Conservation (phyloP, 129 eudicot genomes). For the Lonicera japonica region DNA sequence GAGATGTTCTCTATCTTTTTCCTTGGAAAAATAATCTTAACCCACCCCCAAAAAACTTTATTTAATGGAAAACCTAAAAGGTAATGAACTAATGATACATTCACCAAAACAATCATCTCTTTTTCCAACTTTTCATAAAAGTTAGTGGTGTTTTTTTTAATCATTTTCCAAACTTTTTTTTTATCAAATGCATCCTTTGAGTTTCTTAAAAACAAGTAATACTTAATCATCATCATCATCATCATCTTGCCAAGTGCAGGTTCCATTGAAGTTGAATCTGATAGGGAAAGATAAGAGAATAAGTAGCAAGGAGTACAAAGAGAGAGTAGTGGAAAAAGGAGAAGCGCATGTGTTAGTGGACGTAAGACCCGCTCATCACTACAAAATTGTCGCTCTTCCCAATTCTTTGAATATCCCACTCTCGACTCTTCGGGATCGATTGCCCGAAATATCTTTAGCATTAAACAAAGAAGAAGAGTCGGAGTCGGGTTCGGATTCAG, state of each 20-base stretch:
- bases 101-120: background rate
- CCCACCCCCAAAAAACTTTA: too few relatives aligned
- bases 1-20: too few relatives aligned
- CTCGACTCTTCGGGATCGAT: conserved; percentile 48
- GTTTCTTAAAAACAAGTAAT: too few relatives aligned
- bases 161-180: too few relatives aligned
- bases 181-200: too few relatives aligned
- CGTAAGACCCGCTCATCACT: conserved; percentile 92
- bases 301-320: conserved; percentile 70
- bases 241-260: conserved; percentile 28
- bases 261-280: conserved; percentile 64
- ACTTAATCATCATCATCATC: too few relatives aligned
- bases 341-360: conserved; percentile 70
- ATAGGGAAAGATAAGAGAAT: conserved; percentile 63
- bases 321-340: conserved; percentile 33
- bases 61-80: too few relatives aligned
- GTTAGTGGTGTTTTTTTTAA: too few relatives aligned
- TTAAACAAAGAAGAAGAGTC: conserved; percentile 29
- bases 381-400: conserved; percentile 75
- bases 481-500: background rate
- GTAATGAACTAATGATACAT: too few relatives aligned
- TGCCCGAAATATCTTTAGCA: conserved; percentile 54
- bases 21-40: too few relatives aligned
- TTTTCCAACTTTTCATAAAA: too few relatives aligned
- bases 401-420: conserved; percentile 77